Percentiles rank a stretch among this genome's conserved stretches.
phyloP scores from a whole-genome alignment of 2,329 filamentous ascomycete species.

The Monosporascus sp. region DNA sequence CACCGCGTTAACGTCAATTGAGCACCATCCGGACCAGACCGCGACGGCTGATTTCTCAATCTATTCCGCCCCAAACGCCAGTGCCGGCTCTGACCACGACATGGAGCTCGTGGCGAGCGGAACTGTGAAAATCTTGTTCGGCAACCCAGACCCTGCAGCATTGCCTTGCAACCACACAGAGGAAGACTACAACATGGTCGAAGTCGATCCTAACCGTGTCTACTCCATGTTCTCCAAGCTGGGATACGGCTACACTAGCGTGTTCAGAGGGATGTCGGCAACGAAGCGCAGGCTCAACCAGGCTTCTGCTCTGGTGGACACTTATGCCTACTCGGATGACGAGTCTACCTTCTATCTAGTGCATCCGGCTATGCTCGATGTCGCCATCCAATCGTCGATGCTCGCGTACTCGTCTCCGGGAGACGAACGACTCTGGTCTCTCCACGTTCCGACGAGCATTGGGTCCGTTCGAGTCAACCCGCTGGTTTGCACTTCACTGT shows the following conservation, averaged over 20 bases:
- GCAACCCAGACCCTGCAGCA: constrained; percentile 4
- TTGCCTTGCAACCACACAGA: constrained; percentile 7
- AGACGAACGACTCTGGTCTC: constrained; percentile 25
- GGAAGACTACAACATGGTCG: constrained; percentile 12
- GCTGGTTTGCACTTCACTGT: background rate
- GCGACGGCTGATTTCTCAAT: no score
- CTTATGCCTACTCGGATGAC: background rate
- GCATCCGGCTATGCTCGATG: constrained; percentile 30
- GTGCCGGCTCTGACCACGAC: no score
- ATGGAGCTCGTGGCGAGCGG: no score
- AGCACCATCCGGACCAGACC: no score
- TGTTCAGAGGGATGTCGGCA: constrained; percentile 6
- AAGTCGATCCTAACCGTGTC: constrained; percentile 13
- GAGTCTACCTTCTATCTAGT: constrained; percentile 15
- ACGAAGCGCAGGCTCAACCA: constrained; percentile 8
- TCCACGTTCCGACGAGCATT: no score
- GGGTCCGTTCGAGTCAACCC: constrained; percentile 2
- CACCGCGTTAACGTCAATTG: no score
- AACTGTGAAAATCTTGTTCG: no score
- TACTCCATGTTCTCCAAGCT: constrained; percentile 9
- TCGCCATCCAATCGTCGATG: constrained; percentile 29
- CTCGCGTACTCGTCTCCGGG: constrained; percentile 26
- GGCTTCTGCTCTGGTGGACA: background rate
- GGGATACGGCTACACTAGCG: constrained; percentile 10
- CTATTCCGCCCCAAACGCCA: no score